Base-by-base conservation (phyloP, 2,329 filamentous ascomycete genomes). In the Hypoxylon sp. region DNA sequence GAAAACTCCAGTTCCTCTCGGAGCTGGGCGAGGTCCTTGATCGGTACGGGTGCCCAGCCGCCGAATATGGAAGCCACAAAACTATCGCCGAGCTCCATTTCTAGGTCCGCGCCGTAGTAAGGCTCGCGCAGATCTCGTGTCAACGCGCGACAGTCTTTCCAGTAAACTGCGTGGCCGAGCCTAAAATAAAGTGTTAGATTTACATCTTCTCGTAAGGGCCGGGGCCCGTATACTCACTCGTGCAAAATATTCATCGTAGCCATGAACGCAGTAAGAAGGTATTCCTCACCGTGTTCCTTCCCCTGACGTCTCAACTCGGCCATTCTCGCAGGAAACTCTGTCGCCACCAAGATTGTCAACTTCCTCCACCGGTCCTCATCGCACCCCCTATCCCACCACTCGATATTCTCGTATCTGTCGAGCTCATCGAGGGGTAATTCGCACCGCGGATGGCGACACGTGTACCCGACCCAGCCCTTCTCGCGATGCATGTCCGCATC, bases 21-120 rank as follows among this genome's bases (percentile, higher is more conserved):
- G 8, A 69, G 48, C n/a, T 53, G 52, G 1, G 44, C 22, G 13
- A 61, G 24, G 8, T 65, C 54, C 41, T 64, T 64, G 17, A 76
- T 64, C 2, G 75, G 73, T 4, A 76, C 71, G 0, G 75, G 76
- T 4, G 72, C 46, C 74, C 74, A 77, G 8, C 74, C 75, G 6
- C 75, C 73, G 56, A 77, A 78, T 1, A 76, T 65, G n/a, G 71
- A 68, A 10, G 73, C 71, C n/a, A 78, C 56, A 62, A 77, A 76
- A 65, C 73, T 77, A 52, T 77, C 73, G 22, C 76, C 75, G 6
- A 77, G 70, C 53, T 77, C 76, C 74, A 77, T 78, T 55, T 77
- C 74, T 6, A 77, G 66, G 43, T 77, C 76, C 2, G 64, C 71
- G 6, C 75, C 76, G 56, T 77, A 78, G 64, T 72, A 78, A 1